phyloP scores from a whole-genome alignment of 2,329 filamentous ascomycete species.

The Parastagonospora avenae region DNA sequence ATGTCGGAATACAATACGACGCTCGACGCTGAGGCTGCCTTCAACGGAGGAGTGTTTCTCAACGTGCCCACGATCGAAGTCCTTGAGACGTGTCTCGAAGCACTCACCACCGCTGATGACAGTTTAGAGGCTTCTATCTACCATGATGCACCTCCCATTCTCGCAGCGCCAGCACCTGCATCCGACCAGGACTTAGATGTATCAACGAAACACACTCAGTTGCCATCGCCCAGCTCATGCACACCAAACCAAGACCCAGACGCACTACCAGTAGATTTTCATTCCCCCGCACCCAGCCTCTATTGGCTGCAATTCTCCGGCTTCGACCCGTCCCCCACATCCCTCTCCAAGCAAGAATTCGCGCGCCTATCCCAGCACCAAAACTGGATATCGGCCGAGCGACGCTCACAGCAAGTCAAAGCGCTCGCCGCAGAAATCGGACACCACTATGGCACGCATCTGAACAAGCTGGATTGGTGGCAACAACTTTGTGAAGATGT shows the following conservation, averaged over 20 bases:
- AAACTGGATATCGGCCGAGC: slow-evolving; percentile 6
- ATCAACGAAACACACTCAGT: not conserved
- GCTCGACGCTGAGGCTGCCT: not conserved
- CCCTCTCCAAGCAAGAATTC: slow-evolving; percentile 25
- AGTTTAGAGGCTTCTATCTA: not conserved
- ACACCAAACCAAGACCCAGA: not conserved
- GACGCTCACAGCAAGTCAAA: slow-evolving; percentile 4
- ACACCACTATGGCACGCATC: slow-evolving; percentile 20
- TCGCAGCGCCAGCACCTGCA: not conserved
- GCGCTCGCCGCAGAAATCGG: slow-evolving; percentile 27
- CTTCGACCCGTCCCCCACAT: slow-evolving; percentile 20
- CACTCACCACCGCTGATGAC: not conserved
- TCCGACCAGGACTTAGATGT: not conserved
- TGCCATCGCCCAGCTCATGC: not conserved
- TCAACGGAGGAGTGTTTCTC: slow-evolving; percentile 8
- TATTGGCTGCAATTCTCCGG: slow-evolving; percentile 22
- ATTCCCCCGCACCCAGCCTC: slow-evolving; percentile 5
- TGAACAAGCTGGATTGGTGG: slow-evolving; percentile 24
- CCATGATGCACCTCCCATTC: not conserved
- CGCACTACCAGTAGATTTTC: not conserved
- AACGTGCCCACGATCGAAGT: not conserved
- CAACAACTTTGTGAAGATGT: slow-evolving; percentile 34
- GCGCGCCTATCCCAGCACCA: slow-evolving; percentile 19
- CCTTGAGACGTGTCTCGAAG: not conserved
- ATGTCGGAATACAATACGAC: too few species aligned